Evolutionary conservation across 2,329 filamentous ascomycete genomes (phyloP).

Genomic region (Bisporella sp.): DNA sequence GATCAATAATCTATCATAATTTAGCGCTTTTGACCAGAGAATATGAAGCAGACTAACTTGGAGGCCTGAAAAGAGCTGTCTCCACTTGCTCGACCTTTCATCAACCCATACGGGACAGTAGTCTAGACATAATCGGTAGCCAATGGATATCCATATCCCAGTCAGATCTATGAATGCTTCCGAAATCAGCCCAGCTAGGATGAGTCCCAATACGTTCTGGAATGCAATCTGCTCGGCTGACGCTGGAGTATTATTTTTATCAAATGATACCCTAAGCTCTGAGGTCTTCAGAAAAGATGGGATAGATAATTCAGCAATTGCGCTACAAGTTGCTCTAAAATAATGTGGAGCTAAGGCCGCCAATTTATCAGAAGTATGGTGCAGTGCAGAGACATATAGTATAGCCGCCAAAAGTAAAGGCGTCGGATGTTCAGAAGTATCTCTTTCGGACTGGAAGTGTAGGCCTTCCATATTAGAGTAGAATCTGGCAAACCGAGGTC

Average conservation of each 20-base stretch:
- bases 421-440: slow-evolving; percentile 35
- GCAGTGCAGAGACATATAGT: slow-evolving; percentile 32
- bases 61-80: slow-evolving; percentile 31
- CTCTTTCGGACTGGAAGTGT: slow-evolving; percentile 37
- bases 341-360: slow-evolving; percentile 32
- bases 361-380: slow-evolving; percentile 28
- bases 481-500: slow-evolving; percentile 25
- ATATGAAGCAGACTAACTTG: slow-evolving; percentile 9
- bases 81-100: slow-evolving; percentile 34
- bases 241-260: slow-evolving; percentile 11
- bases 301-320: slow-evolving; percentile 35
- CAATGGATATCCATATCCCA: slow-evolving; percentile 37
- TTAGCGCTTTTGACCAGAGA: slow-evolving; percentile 1
- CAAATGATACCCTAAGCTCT: slow-evolving; percentile 5
- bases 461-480: slow-evolving; percentile 37
- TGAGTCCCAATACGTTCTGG: slow-evolving; percentile 35
- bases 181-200: slow-evolving; percentile 34
- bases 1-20: slow-evolving; percentile 31
- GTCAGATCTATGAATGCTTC: slow-evolving; percentile 37
- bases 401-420: slow-evolving; percentile 38
- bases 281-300: slow-evolving; percentile 22
- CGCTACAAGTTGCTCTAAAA: slow-evolving; percentile 31
- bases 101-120: slow-evolving; percentile 34
- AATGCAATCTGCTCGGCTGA: slow-evolving; percentile 34
- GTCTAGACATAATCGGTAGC: slow-evolving; percentile 34